phyloP scores from a whole-genome alignment of 441 rosid species.

The Kokia cookei region DNA sequence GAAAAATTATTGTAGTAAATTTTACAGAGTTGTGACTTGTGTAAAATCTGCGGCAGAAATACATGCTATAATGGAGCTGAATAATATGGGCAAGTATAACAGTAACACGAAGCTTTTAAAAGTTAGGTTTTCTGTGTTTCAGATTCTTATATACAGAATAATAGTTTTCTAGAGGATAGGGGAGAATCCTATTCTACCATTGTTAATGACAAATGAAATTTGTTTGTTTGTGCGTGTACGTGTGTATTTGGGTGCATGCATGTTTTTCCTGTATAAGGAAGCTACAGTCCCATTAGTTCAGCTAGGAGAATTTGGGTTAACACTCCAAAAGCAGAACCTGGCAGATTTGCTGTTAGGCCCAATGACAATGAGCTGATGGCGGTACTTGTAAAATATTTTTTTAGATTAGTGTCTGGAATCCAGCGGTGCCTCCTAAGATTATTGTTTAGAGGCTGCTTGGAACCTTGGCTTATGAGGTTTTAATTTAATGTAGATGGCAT shows the following conservation, averaged over 20 bases:
- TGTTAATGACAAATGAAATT: neutral
- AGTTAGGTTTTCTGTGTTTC: neutral
- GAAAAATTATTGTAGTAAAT: neutral
- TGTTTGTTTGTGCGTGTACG: neutral
- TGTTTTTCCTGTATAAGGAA: neutral
- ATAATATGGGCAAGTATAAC: neutral
- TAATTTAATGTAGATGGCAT: neutral
- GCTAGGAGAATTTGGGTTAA: neutral
- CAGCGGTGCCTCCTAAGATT: neutral
- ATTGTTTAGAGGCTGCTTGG: neutral
- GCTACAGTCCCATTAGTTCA: neutral
- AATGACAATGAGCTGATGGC: neutral
- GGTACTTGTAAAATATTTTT: neutral
- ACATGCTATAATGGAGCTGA: neutral
- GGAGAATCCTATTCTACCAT: neutral
- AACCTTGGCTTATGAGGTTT: neutral
- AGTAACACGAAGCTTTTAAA: neutral
- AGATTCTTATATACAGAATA: neutral
- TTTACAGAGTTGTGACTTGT: neutral
- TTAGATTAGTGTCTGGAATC: neutral
- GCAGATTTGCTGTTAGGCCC: neutral
- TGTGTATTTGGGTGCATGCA: no score
- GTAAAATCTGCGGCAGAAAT: neutral
- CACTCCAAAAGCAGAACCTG: neutral
- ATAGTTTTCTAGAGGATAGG: neutral